Evolutionary conservation across 352 stramenopile genomes (phyloP).

Genomic region (Thalassiosira sp.): DNA sequence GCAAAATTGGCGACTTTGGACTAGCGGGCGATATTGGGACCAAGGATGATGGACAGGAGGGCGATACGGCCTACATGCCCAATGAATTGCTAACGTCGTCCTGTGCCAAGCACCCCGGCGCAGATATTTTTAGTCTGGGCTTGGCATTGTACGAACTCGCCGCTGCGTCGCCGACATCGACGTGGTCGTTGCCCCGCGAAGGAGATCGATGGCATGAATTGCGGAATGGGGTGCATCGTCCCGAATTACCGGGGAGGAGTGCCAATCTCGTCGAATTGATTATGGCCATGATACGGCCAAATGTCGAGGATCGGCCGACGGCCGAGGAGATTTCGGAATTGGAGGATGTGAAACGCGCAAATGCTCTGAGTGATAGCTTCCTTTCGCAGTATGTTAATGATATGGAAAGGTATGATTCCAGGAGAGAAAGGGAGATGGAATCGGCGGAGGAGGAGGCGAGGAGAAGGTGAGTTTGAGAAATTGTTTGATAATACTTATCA

Average conservation of each 20-base stretch:
- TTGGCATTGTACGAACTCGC: conserved; percentile 77
- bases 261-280: conserved; percentile 56
- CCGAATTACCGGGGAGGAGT: conserved; percentile 49
- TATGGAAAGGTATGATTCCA: conserved; percentile 44
- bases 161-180: conserved; percentile 21
- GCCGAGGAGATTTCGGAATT: conserved; percentile 66
- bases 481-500: no score
- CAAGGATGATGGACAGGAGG: conserved; percentile 76
- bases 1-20: conserved; percentile 83
- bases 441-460: conserved; percentile 41
- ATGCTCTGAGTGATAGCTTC: conserved; percentile 45
- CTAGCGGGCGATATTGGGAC: conserved; percentile 68
- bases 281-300: conserved; percentile 53
- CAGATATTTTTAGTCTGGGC: conserved; percentile 80
- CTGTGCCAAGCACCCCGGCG: conserved; percentile 54
- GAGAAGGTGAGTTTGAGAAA: conserved; percentile 41
- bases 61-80: conserved; percentile 75
- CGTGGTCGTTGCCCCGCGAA: conserved; percentile 63
- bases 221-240: conserved; percentile 39
- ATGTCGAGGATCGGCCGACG: conserved; percentile 44
- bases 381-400: conserved; percentile 54
- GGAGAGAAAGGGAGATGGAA: conserved; percentile 43
- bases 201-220: conserved; percentile 69
- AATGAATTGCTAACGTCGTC: conserved; percentile 61
- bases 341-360: conserved; percentile 27